Conservation (phyloP, 163 green algal species). For the Trebouxiophyceae sp. region DNA sequence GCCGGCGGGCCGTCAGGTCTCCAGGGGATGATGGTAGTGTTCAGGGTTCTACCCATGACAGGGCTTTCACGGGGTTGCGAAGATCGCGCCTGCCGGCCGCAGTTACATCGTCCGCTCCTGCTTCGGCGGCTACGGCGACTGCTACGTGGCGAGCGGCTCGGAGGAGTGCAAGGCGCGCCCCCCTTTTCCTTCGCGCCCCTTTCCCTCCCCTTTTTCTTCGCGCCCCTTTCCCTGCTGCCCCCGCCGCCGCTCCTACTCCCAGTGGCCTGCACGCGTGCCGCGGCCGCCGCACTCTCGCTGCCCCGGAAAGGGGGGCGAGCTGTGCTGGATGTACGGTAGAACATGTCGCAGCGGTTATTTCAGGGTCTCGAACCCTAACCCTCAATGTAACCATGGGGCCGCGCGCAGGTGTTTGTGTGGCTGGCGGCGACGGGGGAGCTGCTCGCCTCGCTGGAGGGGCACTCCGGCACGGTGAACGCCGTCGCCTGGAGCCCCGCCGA, state of each 20-base stretch:
- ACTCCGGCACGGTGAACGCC: constrained; percentile 84
- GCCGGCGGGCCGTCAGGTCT: no score
- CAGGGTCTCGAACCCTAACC: no score
- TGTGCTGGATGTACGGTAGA: no score
- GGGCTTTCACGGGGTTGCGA: no score
- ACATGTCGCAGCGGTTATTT: no score
- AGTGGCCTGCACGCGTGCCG: no score
- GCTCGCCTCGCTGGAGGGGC: constrained; percentile 73
- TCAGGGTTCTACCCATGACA: not conserved
- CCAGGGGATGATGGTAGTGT: not conserved
- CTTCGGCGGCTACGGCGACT: constrained; percentile 65
- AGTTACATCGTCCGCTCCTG: constrained; percentile 77
- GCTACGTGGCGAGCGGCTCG: constrained; percentile 77
- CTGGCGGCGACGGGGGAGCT: constrained; percentile 61
- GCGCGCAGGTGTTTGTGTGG: constrained; percentile 61
- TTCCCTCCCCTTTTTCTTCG: no score
- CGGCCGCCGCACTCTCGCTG: no score
- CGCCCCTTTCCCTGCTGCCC: no score
- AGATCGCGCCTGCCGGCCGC: not conserved
- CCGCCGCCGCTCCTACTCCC: no score
- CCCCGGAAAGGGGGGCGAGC: no score
- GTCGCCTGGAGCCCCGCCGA: constrained; percentile 82
- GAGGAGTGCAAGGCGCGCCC: constrained; percentile 36
- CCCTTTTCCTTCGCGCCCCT: not conserved
- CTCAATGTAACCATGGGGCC: no score